A percentile compares a stretch with the other conserved stretches of the same genome.
Conservation (phyloP, 345 rosid genomes). For the Diplotaxis tenuifolia region DNA sequence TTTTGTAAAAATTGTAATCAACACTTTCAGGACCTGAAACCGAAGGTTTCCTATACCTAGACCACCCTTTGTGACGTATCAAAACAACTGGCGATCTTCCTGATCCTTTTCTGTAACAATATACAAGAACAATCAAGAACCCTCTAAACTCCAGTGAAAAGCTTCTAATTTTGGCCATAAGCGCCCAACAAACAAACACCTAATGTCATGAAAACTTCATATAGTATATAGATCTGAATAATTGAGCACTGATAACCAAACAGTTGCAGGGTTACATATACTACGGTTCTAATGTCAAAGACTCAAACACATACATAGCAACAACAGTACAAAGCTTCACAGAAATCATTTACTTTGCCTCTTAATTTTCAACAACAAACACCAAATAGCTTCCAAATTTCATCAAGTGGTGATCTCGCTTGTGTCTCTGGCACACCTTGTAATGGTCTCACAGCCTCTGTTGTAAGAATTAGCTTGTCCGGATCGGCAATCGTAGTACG, state of each 20-base stretch:
- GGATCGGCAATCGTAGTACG: slow-evolving; percentile 77
- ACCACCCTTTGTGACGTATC: not conserved
- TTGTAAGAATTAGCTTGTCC: slow-evolving; percentile 37
- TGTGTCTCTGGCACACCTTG: slow-evolving; percentile 18
- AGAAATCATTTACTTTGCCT: slow-evolving; percentile 22
- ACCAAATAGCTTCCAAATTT: slow-evolving; percentile 11
- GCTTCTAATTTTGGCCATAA: not conserved
- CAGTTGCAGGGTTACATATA: slow-evolving; percentile 6
- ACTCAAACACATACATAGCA: slow-evolving; percentile 3
- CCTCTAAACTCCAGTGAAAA: not conserved
- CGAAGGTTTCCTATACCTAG: not conserved
- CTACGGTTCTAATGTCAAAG: not conserved
- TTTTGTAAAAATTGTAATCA: too few species aligned
- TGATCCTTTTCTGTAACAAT: not conserved
- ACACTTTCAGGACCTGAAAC: not conserved
- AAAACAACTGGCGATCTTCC: not conserved
- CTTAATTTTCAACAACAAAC: not conserved
- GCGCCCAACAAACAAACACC: not conserved
- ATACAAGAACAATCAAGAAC: not conserved
- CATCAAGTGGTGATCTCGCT: slow-evolving; percentile 43
- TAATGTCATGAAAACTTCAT: not conserved
- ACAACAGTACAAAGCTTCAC: slow-evolving; percentile 25
- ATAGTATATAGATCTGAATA: slow-evolving; percentile 7
- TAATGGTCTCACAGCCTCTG: not conserved
- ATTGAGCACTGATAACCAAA: not conserved